phyloP scores from a whole-genome alignment of 805 yeast species.

The Suhomyces kilbournensis region DNA sequence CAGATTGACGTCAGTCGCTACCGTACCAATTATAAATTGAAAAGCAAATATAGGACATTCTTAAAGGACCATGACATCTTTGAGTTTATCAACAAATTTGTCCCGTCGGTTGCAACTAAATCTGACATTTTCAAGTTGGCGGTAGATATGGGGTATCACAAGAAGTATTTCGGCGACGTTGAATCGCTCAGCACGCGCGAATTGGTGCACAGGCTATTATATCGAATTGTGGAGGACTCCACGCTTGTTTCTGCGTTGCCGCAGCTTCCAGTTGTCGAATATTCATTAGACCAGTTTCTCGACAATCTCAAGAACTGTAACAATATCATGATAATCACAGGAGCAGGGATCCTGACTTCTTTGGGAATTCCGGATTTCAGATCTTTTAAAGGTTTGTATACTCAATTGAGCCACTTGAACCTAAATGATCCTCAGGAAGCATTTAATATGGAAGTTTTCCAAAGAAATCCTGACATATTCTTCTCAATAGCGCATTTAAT shows the following conservation, averaged over 20 bases:
- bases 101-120: slow-evolving; percentile 12
- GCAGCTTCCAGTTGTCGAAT: slow-evolving; percentile 1
- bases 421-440: slow-evolving; percentile 88
- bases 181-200: slow-evolving; percentile 6
- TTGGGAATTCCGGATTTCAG: slow-evolving; percentile 92
- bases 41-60: slow-evolving; percentile 9
- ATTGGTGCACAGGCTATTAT: slow-evolving; percentile 9
- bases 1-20: background rate
- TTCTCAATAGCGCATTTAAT: slow-evolving; percentile 85
- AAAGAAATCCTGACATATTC: slow-evolving; percentile 73
- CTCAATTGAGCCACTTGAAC: slow-evolving; percentile 63
- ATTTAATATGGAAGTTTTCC: slow-evolving; percentile 70
- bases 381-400: slow-evolving; percentile 82
- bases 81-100: slow-evolving; percentile 12
- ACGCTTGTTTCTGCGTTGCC: background rate
- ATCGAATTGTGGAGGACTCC: slow-evolving; percentile 10
- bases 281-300: slow-evolving; percentile 13
- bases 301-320: slow-evolving; percentile 14
- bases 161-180: slow-evolving; percentile 4
- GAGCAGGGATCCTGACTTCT: slow-evolving; percentile 91
- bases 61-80: slow-evolving; percentile 12
- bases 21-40: slow-evolving; percentile 2
- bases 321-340: slow-evolving; percentile 73
- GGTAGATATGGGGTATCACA: slow-evolving; percentile 17
- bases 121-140: slow-evolving; percentile 13